Base-by-base conservation (phyloP, 177 flowering plant species). In the Vitis hybrid region DNA sequence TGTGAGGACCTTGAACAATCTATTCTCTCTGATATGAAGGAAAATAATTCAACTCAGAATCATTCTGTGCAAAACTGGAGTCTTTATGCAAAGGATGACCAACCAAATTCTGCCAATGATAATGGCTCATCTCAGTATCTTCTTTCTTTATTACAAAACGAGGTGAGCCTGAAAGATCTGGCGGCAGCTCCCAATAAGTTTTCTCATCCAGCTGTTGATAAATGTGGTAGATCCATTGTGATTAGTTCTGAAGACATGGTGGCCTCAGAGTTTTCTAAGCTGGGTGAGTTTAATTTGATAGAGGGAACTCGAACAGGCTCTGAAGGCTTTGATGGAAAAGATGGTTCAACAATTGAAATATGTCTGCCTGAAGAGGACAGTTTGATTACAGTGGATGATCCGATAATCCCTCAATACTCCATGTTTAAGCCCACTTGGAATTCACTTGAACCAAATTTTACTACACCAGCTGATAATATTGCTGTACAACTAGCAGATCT, bases 1-100 rank as follows among this genome's bases (percentile, higher is more conserved):
- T 84, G 90, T 77, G 88, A 85, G 72, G 86, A 88, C 75, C 86
- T 87, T 67, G 90, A 87, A 68, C 86, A 81, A 69, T 83, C 85
- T 13, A 84, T 85, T 55, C 75, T 84, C 9, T 81, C 86, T 0
- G 86, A 78, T 62, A 74, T 70, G 40, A 70, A 70, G 66, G 84
- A 70, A 62, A 71, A 71, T 40, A 68, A 49, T 54, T 60, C 81
- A 15, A 57, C 13, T 52, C 24, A 70, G 64, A 80, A 32, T 65
- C 75, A 72, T 19, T 48, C 72, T 32, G 67, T 60, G 27, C 64
- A 76, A 71, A 81, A 63, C 3, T 48, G 70, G 77, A 72, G 51
- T 55, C 19, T 24, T 48, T 49, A 35, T 52, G 68, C 61, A 68
- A 75, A 77, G 46, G 11, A 24, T 69, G 74, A 68, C 19, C 77